A percentile compares a stretch with the other conserved stretches of the same genome.
phyloP scores from a whole-genome alignment of 106 monocot genomes.

The Dioscorea zingiberensis region DNA sequence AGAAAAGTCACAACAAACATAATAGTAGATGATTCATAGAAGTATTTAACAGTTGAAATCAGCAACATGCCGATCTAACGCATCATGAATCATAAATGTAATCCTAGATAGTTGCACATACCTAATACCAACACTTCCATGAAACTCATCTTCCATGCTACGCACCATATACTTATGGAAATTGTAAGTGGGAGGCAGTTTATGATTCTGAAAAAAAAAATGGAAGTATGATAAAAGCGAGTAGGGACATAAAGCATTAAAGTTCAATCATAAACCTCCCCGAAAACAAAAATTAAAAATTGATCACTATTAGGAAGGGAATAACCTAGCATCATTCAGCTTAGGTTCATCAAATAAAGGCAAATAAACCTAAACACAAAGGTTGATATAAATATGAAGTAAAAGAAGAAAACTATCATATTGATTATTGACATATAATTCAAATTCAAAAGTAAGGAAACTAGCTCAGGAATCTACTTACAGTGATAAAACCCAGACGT shows the following conservation, averaged over 20 bases:
- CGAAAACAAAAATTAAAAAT: no score
- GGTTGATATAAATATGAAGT: background rate
- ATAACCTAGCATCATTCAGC: background rate
- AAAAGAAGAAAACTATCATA: background rate
- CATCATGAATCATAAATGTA: no score
- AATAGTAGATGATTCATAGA: no score
- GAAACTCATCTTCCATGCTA: conserved; percentile 95
- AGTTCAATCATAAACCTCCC: no score
- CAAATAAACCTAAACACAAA: background rate
- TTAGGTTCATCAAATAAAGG: background rate
- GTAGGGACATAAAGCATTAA: no score
- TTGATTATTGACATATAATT: no score
- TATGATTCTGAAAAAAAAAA: conserved; percentile 68
- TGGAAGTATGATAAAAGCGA: no score
- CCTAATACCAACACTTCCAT: conserved; percentile 85
- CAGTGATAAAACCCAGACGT: conserved; percentile 73
- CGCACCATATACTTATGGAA: conserved; percentile 92
- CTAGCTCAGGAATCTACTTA: conserved; percentile 13
- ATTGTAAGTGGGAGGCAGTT: conserved; percentile 67
- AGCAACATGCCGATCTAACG: no score
- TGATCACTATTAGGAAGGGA: no score
- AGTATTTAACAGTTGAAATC: no score
- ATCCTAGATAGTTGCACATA: conserved; percentile 6
- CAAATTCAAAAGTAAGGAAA: no score
- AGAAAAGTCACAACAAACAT: no score